A percentile compares a stretch with the other conserved stretches of the same genome.
phyloP scores from a whole-genome alignment of 1,284 basidiomycete species.

The Meripilus lineatus region DNA sequence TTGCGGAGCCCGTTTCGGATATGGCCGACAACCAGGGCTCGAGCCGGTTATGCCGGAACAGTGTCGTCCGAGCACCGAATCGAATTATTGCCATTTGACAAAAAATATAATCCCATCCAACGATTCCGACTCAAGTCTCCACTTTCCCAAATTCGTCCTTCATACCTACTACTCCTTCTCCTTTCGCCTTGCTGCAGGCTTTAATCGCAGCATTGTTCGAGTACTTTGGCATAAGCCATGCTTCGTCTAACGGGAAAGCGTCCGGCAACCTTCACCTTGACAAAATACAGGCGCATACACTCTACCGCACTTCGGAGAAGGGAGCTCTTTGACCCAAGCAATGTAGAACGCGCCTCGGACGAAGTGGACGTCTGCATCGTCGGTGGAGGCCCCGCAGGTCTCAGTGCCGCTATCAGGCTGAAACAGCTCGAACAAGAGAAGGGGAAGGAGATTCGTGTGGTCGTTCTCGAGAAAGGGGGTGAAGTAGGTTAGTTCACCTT shows the following conservation, averaged over 20 bases:
- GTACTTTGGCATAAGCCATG: background rate
- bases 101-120: no score
- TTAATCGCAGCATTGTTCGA: background rate
- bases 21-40: no score
- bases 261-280: background rate
- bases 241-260: background rate
- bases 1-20: no score
- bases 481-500: constrained; percentile 76
- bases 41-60: no score
- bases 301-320: constrained; percentile 25
- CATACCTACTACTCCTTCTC: no score
- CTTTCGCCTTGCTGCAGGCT: no score
- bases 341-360: constrained; percentile 75
- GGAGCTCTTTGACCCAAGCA: constrained; percentile 41
- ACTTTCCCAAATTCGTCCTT: no score
- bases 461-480: constrained; percentile 92
- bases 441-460: constrained; percentile 81
- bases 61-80: no score
- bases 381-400: constrained; percentile 91
- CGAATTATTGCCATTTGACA: no score
- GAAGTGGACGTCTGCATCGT: constrained; percentile 97
- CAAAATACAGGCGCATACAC: constrained; percentile 22
- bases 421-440: constrained; percentile 89
- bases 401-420: constrained; percentile 93
- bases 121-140: no score